phyloP scores from a whole-genome alignment of 345 rosid genomes.

The Aquilaria malaccensis region DNA sequence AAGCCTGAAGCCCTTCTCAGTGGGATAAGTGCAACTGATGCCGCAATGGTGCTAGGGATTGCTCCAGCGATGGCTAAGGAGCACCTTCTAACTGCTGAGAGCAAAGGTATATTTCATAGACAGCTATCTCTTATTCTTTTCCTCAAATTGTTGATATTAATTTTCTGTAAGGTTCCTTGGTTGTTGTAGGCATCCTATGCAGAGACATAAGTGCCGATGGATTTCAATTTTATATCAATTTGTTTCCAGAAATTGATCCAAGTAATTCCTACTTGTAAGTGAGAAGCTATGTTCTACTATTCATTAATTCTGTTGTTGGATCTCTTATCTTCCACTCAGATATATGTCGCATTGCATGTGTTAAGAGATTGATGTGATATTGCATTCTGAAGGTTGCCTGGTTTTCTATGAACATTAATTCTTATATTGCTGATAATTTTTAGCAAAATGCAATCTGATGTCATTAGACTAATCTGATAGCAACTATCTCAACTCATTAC shows the following conservation, averaged over 20 bases:
- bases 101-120: slow-evolving; percentile 44
- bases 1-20: slow-evolving; percentile 54
- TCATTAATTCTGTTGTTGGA: neutral
- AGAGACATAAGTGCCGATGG: slow-evolving; percentile 90
- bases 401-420: too few species aligned
- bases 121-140: slow-evolving; percentile 11
- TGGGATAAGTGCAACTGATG: slow-evolving; percentile 87
- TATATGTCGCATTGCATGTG: too few species aligned
- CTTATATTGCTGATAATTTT: too few species aligned
- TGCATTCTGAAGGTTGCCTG: too few species aligned
- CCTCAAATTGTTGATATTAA: neutral
- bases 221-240: slow-evolving; percentile 70
- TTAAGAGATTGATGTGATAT: too few species aligned
- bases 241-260: slow-evolving; percentile 60
- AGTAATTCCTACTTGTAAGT: slow-evolving; percentile 61
- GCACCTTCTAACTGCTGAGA: slow-evolving; percentile 86
- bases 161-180: slow-evolving; percentile 4
- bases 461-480: too few species aligned
- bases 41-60: slow-evolving; percentile 84
- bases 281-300: slow-evolving; percentile 4
- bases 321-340: neutral
- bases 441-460: too few species aligned
- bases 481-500: too few species aligned
- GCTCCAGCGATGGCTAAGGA: slow-evolving; percentile 99
- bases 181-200: slow-evolving; percentile 71